Evolutionary conservation across 176 grass and related monocot genomes (phyloP), one percentile per base, ranked within the genome.

Genomic region (Metroxylon sagu): DNA sequence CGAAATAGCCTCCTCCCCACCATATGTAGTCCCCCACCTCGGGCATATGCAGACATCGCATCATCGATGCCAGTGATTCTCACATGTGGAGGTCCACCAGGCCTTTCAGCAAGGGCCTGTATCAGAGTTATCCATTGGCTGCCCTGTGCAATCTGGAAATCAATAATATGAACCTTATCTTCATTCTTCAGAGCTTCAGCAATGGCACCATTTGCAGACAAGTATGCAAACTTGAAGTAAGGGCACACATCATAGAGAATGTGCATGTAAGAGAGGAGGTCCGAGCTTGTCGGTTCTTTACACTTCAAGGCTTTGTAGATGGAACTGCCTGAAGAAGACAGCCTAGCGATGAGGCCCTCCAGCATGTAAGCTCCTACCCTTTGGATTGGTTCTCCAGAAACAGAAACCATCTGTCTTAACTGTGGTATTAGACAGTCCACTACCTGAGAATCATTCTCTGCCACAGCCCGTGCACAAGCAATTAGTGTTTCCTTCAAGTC

Each of bases 201-300:
- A 21, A 68, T 68, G 7, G 65, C 65, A n/a, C 65, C 65, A 4
- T 68, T 68, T 19, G 65, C 65, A 17, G 65, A 68, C 28, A 68
- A 54, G 52, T 68, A 68, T 10, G 51, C 65, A 14, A 68, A 68
- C n/a, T 68, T 68, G 52, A 55, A 68, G 25, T 68, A 68, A 8
- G 65, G 65, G 28, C 65, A 68, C 18, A 54, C 52, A 28, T 68
- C 65, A 39, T 68, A 68, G 3, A 68, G 65, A 12, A 68, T 68
- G 18, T 68, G 65, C 65, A 68, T 68, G 65, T 68, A 68, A 52
- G 52, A 35, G 18, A 68, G 65, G 10, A 68, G 65, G 28, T 68
- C 65, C 25, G 52, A 29, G 35, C 65, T 43, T 5, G 18, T 52
- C 21, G 65, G 65, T 55, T 68, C 25, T 16, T 68, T 68, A 26